Evolutionary conservation across 495 filamentous ascomycete genomes (phyloP).

Genomic region (Penicillium goetzii): DNA sequence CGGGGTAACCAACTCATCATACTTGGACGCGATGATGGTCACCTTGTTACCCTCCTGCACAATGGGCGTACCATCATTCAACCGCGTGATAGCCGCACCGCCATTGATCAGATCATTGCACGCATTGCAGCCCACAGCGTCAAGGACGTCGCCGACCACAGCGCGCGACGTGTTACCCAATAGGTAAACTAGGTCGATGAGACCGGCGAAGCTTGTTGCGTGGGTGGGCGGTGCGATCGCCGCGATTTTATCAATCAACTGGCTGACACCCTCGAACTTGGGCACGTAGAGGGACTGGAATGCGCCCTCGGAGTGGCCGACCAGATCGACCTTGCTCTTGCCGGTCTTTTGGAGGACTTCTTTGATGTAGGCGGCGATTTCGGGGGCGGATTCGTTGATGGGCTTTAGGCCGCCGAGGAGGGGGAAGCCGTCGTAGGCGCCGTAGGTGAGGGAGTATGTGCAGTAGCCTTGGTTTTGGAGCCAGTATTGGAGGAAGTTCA

Average conservation of each 20-base stretch:
- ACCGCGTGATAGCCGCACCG: constrained; percentile 42
- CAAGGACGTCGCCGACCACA: constrained; percentile 36
- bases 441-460: constrained; percentile 57
- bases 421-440: constrained; percentile 50
- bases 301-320: constrained; percentile 60
- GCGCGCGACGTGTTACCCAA: constrained; percentile 43
- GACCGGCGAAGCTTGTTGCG: constrained; percentile 49
- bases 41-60: constrained; percentile 51
- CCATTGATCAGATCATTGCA: constrained; percentile 49
- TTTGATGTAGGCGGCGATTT: constrained; percentile 54
- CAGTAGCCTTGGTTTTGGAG: constrained; percentile 55
- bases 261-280: constrained; percentile 51
- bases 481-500: constrained; percentile 56
- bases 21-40: constrained; percentile 53
- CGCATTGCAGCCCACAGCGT: constrained; percentile 49
- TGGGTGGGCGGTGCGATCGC: constrained; percentile 56
- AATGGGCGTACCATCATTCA: constrained; percentile 50
- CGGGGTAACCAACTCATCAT: constrained; percentile 55
- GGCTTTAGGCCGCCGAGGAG: constrained; percentile 51
- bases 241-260: constrained; percentile 49
- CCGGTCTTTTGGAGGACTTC: constrained; percentile 47
- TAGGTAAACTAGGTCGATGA: constrained; percentile 52
- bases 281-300: constrained; percentile 57
- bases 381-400: constrained; percentile 49
- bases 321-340: constrained; percentile 50